phyloP scores from a whole-genome alignment of 768 basidiomycete species.

The Serpula lacrymans region DNA sequence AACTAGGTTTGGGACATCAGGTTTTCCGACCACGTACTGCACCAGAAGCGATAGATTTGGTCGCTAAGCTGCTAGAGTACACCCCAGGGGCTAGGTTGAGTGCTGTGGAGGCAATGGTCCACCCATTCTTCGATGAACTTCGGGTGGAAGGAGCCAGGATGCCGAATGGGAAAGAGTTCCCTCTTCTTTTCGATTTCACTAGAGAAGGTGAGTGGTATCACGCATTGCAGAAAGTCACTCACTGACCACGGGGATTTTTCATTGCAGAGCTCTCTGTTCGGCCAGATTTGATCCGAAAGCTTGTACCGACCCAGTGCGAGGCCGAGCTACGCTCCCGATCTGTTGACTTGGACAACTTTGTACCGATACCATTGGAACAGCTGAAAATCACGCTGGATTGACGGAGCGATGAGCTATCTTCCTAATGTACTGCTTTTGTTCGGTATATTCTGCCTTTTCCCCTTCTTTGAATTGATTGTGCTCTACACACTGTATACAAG shows the following conservation, averaged over 20 bases:
- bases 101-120: conserved; percentile 87
- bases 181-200: conserved; percentile 91
- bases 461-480: conserved; percentile 5
- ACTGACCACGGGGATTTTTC: conserved; percentile 5
- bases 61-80: conserved; percentile 93
- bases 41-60: conserved; percentile 93
- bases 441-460: conserved; percentile 4
- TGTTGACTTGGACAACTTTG: conserved; percentile 87
- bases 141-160: conserved; percentile 86
- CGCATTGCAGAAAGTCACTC: conserved; percentile 1
- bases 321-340: conserved; percentile 81
- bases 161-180: conserved; percentile 97
- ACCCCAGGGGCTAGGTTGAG: conserved; percentile 93
- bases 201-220: conserved; percentile 72
- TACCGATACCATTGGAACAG: conserved; percentile 96
- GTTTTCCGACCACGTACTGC: conserved; percentile 98
- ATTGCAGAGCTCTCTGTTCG: conserved; percentile 88
- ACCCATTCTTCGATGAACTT: conserved; percentile 97
- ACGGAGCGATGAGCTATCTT: conserved; percentile 26
- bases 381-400: conserved; percentile 92
- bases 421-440: conserved; percentile 9
- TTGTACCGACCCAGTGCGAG: conserved; percentile 91
- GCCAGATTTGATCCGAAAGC: conserved; percentile 87
- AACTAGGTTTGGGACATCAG: conserved; percentile 41
- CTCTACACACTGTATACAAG: conserved; percentile 9